Evolutionary conservation across 148 eudicot species (phyloP).

Genomic region (Cornus florida): DNA sequence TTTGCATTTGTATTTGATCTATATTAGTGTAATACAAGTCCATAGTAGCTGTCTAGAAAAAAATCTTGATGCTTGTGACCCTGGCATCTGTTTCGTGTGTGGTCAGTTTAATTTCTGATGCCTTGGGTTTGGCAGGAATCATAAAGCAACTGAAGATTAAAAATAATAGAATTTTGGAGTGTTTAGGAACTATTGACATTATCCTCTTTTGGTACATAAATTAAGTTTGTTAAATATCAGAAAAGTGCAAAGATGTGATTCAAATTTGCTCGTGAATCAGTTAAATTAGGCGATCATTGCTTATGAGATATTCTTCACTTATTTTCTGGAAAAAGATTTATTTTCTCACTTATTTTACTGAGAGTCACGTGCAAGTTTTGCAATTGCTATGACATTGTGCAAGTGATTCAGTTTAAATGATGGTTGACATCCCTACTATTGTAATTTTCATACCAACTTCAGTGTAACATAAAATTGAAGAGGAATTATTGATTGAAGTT

Average conservation of each 20-base stretch:
- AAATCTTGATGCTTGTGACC: background rate
- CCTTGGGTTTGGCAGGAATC: background rate
- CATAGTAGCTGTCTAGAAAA: background rate
- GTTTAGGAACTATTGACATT: background rate
- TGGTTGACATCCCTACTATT: background rate
- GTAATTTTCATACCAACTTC: background rate
- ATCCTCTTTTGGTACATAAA: background rate
- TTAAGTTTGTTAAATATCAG: background rate
- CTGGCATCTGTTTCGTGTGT: background rate
- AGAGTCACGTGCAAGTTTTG: slow-evolving; percentile 3
- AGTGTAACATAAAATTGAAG: background rate
- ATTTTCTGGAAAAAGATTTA: background rate
- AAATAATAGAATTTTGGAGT: background rate
- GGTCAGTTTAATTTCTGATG: background rate
- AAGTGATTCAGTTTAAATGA: background rate
- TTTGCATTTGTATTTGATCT: background rate
- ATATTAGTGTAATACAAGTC: background rate
- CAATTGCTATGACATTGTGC: background rate
- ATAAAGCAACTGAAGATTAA: background rate
- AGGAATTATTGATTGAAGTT: background rate
- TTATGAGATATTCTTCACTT: background rate
- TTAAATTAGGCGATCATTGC: background rate
- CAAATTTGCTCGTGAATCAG: background rate
- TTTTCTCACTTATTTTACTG: background rate
- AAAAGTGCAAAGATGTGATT: background rate